phyloP scores from a whole-genome alignment of 495 filamentous ascomycete genomes.

The Penicillium roqueforti region DNA sequence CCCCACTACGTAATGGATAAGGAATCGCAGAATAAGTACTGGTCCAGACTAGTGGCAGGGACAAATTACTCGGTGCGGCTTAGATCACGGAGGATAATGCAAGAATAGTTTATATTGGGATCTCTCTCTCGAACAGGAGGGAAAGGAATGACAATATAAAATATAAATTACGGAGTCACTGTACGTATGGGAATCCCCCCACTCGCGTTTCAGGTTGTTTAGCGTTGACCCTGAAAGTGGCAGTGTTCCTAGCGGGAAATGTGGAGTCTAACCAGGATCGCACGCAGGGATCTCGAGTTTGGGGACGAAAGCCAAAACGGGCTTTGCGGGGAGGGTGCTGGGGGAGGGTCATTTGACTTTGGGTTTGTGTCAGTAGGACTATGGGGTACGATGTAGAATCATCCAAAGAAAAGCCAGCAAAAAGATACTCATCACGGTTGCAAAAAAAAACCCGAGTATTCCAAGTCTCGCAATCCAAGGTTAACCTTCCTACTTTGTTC shows the following conservation, averaged over 20 bases:
- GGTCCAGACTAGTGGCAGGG: neutral
- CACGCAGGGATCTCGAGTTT: conserved; percentile 29
- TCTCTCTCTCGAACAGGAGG: neutral
- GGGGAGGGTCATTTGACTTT: conserved; percentile 5
- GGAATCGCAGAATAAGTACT: neutral
- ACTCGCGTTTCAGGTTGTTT: conserved; percentile 35
- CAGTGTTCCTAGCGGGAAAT: conserved; percentile 28
- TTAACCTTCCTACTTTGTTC: conserved; percentile 1
- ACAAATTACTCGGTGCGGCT: neutral
- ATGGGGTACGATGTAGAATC: too few species aligned
- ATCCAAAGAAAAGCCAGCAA: neutral
- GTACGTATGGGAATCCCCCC: neutral
- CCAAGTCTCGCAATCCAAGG: neutral
- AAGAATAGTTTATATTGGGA: neutral
- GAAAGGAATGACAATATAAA: neutral
- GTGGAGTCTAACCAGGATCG: conserved; percentile 35
- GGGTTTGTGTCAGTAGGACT: neutral
- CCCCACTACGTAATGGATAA: conserved; percentile 5
- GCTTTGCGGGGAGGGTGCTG: conserved; percentile 28
- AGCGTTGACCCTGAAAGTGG: conserved; percentile 38
- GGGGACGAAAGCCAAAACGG: conserved; percentile 20
- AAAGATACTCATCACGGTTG: neutral
- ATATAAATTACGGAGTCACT: neutral
- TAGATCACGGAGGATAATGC: neutral
- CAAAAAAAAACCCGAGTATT: conserved; percentile 2